Evolutionary conservation across 75 land plant species (phyloP), one percentile per base, ranked within the genome.

Genomic region (Selaginella tamariscina): DNA sequence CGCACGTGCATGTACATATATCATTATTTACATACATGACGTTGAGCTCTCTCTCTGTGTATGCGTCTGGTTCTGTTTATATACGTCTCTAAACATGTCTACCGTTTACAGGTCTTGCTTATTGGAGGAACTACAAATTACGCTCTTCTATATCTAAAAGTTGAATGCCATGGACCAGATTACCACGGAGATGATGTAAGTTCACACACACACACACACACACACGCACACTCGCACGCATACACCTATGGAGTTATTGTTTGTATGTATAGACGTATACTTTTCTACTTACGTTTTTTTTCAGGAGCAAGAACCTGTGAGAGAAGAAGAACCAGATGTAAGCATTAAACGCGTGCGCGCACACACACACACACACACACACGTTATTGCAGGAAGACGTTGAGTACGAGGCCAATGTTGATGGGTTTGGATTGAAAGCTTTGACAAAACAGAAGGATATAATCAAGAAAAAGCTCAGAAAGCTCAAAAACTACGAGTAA

Each of bases 41-140:
- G 27, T 30, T 18, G 1, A 15, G 9, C 24, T 24, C 32, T 22
- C 21, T 44, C 8, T 68, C 44, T 2, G 18, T 11, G 39, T 49
- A 21, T 23, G 2, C 2, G 5, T 15, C 20, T 22, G 1, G 24
- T 68, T 20, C 1, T 33, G 23, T 9, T 31, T 1, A 24, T 2
- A 15, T 9, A 33, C 23, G 69, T 27, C n/a, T 56, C 44, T 28
- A 0, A 56, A 0, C 18, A 31, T 30, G 11, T 24, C 13, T n/a
- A 60, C 0, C 1, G n/a, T n/a, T 39, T 68, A 9, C 23, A 76
- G 78, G 78, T 76, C 55, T 32, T 76, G 59, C 9, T 76, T 0
- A 71, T 76, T 56, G 78, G 78, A 30, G 78, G 78, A 2, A 29
- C 44, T 0, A 76, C 78, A 23, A 30, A 49, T 22, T 56, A 64